Conservation (phyloP, 2,329 filamentous ascomycete genomes). For the Amesomyces nigricolor region DNA sequence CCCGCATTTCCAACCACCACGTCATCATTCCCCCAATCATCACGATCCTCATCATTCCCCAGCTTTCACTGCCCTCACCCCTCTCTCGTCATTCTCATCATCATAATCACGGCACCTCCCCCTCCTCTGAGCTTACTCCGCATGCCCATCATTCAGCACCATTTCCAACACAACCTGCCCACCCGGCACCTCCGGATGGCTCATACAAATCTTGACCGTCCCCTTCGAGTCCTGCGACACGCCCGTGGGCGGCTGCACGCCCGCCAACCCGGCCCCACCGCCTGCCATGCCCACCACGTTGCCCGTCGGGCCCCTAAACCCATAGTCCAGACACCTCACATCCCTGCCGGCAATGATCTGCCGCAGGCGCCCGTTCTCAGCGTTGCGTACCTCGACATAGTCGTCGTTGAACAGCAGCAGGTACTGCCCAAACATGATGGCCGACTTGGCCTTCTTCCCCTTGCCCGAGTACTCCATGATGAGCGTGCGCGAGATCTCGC, state of each 20-base stretch:
- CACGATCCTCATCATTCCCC: neutral
- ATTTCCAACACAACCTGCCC: conserved; percentile 89
- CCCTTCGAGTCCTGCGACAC: conserved; percentile 49
- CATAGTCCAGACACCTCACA: conserved; percentile 85
- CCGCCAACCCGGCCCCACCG: neutral
- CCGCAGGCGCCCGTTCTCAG: conserved; percentile 85
- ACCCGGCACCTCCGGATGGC: conserved; percentile 79
- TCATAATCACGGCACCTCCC: neutral
- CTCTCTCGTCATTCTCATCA: neutral
- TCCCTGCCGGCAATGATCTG: conserved; percentile 93
- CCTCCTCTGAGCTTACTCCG: conserved; percentile 36
- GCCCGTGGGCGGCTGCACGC: conserved; percentile 17
- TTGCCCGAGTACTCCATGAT: conserved; percentile 99
- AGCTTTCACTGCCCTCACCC: neutral
- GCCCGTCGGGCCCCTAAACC: conserved; percentile 58
- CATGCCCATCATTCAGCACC: conserved; percentile 81
- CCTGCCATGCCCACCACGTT: conserved; percentile 25
- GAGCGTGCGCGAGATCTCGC: conserved; percentile 86
- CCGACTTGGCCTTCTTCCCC: conserved; percentile 67
- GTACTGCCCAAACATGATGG: conserved; percentile 87
- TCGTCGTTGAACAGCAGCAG: conserved; percentile 91
- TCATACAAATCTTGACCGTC: conserved; percentile 91
- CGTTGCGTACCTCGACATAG: conserved; percentile 95
- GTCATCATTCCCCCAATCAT: neutral
- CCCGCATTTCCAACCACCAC: neutral